Base-by-base conservation (phyloP, 78 protist genomes). In the Planoprotostelium fungivorum region DNA sequence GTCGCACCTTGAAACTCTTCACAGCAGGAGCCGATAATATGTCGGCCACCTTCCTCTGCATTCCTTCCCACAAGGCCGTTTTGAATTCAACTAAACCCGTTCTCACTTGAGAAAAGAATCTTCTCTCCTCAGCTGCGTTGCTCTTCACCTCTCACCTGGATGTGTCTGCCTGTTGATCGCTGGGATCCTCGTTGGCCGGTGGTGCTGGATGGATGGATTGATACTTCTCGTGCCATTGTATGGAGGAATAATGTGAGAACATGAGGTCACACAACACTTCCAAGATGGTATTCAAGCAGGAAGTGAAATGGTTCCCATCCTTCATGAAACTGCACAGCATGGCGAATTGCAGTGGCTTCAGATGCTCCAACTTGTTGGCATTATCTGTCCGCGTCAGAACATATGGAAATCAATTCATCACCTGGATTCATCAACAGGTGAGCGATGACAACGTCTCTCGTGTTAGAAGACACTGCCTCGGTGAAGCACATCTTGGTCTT, bases 1-100 rank as follows among this genome's bases (percentile, higher is more conserved):
- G n/a, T n/a, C n/a, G n/a, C n/a, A n/a, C n/a, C n/a, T 51, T 51
- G 73, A 51, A 51, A 51, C 73, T 51, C 73, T 51, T 51, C 73
- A 51, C 73, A 16, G 73, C 73, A 25, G 73, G 73, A 51, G 73
- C 73, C 31, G 73, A 51, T 51, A 51, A 51, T 25, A 51, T 51
- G 5, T 51, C 73, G 31, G 73, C 73, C 31, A 51, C 73, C 16
- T 51, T 51, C 16, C 73, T 51, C 16, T 51, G 73, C 73, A 51
- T 51, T 25, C 31, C 16, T 51, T 51, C 73, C 73, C 73, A 51
- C 73, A 51, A 16, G 73, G 31, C 73, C 31, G 73, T 51, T 16
- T 51, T 51, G 16, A 51, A 51, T 5, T 51, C 73, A 25, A 51
- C 73, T 25, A 51, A 16, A 25, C 73, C 73, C 73, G 73, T 51